A percentile compares a stretch with the other conserved stretches of the same genome.
Evolutionary conservation across 345 rosid genomes (phyloP).

Genomic region (Brassica cretica): DNA sequence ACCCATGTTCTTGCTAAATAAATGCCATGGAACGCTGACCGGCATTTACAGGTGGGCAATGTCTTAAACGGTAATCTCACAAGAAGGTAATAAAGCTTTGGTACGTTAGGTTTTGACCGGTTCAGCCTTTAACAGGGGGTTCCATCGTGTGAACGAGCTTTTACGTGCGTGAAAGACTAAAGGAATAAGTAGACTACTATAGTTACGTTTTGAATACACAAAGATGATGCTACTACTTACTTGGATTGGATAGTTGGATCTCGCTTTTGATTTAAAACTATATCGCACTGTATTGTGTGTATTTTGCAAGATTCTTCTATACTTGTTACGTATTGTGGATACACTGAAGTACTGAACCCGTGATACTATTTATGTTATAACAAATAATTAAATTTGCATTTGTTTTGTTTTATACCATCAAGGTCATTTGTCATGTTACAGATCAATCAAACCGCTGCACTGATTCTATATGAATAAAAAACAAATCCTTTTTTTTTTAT

Average conservation of each 20-base stretch:
- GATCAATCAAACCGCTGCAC: neutral
- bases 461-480: neutral
- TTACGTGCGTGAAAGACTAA: neutral
- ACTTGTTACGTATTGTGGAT: neutral
- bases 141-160: constrained; percentile 47
- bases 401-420: neutral
- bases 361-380: neutral
- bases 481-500: too few relatives aligned
- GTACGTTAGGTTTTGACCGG: constrained; percentile 36
- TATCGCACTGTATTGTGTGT: neutral
- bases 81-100: constrained; percentile 36
- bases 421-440: too few relatives aligned
- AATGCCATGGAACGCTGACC: constrained; percentile 43
- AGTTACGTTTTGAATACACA: neutral
- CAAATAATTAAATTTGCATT: neutral
- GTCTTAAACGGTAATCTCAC: neutral
- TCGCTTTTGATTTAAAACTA: neutral
- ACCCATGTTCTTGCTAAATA: constrained; percentile 22
- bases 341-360: too few relatives aligned
- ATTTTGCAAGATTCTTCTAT: neutral
- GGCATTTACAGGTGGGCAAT: constrained; percentile 51
- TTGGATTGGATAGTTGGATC: too few relatives aligned
- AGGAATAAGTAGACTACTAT: neutral
- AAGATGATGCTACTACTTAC: neutral
- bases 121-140: constrained; percentile 28